These are phyloP conservation scores for Candida caryicola DNA, from an alignment of 805 yeast species.

Conservation along the genomic window DNA sequence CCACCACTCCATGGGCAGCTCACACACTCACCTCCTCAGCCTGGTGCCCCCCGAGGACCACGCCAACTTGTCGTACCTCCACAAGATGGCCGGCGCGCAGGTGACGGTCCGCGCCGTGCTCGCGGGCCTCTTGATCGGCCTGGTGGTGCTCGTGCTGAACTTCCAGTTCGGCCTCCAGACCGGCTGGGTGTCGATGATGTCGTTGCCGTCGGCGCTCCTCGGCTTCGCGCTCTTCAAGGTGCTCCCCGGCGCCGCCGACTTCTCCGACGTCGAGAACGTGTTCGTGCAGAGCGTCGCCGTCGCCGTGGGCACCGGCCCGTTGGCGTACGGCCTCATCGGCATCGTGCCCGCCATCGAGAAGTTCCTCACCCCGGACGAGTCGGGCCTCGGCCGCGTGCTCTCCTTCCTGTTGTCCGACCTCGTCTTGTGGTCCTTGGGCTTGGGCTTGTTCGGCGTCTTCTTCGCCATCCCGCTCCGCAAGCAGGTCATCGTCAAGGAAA, in stretches of 20 bases:
- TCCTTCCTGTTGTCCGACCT: conserved; percentile 48
- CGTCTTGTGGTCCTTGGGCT: conserved; percentile 77
- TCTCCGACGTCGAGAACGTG: conserved; percentile 90
- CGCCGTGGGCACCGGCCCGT: conserved; percentile 96
- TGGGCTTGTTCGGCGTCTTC: conserved; percentile 93
- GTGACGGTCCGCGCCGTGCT: conserved; percentile 70
- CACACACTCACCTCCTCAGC: background rate
- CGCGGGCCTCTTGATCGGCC: conserved; percentile 82
- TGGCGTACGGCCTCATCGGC: conserved; percentile 93
- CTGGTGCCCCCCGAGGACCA: background rate
- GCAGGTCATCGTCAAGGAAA: conserved; percentile 84
- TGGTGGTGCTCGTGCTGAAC: conserved; percentile 81
- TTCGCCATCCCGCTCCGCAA: conserved; percentile 86
- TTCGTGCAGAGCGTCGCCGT: conserved; percentile 90
- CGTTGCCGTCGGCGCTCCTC: conserved; percentile 85
- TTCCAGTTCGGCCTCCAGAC: conserved; percentile 96
- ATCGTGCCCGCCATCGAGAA: conserved; percentile 95
- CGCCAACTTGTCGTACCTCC: conserved; percentile 13
- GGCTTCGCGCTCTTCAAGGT: conserved; percentile 81
- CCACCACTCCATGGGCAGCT: background rate
- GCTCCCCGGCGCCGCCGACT: conserved; percentile 41
- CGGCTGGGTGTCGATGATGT: conserved; percentile 99
- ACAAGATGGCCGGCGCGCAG: conserved; percentile 57
- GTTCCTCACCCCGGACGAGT: conserved; percentile 73
- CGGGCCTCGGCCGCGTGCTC: conserved; percentile 51